Base-by-base conservation (phyloP, 345 rosid genomes). In the Erysimum cheiranthoides region DNA sequence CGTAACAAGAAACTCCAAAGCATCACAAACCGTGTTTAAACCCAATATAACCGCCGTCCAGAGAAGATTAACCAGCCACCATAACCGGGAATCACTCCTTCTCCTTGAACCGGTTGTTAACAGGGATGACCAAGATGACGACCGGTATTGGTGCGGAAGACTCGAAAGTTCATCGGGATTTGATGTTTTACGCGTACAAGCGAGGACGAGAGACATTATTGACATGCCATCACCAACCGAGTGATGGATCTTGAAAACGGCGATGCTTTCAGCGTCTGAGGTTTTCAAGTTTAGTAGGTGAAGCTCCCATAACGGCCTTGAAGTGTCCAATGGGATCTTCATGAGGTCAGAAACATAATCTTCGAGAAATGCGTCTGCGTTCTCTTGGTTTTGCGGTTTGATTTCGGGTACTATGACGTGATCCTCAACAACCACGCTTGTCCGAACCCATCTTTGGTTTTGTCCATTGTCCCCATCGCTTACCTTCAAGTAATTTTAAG, bases 241-340 rank as follows among this genome's bases (percentile, higher is more conserved):
- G 77, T 89, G 89, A 80, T 85, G 91, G 25, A 81, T 40, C 54
- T 85, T 50, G 6, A 79, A 56, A 50, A 87, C 47, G 28, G 59
- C 67, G 0, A 75, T 13, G 0, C 89, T 82, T 74, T 87, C 87
- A 13, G 97, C 90, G 17, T 89, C 89, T 0, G 82, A 77, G n/a
- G 89, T 88, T 68, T 67, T 84, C 11, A 86, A 56, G 60, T 90
- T 86, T 2, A 90, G 85, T 50, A 91, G 30, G 75, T 89, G 97
- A 35, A 91, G 46, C 60, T 91, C 92, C 93, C 97, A 91, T 16
- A 87, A 66, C 4, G 92, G 97, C 42, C 81, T 84, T 2, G 89
- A 81, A 30, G 42, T 3, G 77, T 88, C 90, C 64, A 91, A 13
- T 0, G 90, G 85, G 3, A 63, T 64, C 47, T 77, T 77, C 25